Percentiles rank a stretch among this genome's conserved stretches.
These are phyloP conservation scores for Polysphondylium violaceum DNA, from an alignment of 78 protist species.

Conservation along the genomic window DNA sequence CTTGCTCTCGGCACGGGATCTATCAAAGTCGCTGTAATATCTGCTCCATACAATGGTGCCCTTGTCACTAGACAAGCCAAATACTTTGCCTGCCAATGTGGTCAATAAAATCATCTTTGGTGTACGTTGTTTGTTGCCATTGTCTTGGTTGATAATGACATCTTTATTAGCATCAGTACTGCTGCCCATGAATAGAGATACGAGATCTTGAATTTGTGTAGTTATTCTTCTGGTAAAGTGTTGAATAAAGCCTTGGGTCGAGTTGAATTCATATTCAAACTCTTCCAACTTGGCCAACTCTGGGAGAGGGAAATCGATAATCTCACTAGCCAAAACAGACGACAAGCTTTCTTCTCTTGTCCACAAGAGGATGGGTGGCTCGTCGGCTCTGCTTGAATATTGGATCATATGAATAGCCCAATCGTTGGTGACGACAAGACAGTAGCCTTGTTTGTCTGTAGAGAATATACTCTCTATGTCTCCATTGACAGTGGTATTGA, in stretches of 20 bases:
- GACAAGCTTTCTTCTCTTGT: constrained; percentile 51
- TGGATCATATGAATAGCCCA: constrained; percentile 46
- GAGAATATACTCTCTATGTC: neutral
- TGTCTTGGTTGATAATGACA: neutral
- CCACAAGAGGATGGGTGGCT: no score
- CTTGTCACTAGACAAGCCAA: neutral
- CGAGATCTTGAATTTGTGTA: constrained; percentile 1
- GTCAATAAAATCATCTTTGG: constrained; percentile 6
- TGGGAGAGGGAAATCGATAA: constrained; percentile 25
- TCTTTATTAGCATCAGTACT: neutral
- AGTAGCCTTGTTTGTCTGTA: neutral
- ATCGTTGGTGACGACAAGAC: constrained; percentile 10
- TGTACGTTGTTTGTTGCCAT: constrained; percentile 3
- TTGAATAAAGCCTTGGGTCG: constrained; percentile 6
- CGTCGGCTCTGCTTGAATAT: no score
- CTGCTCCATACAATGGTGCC: constrained; percentile 8
- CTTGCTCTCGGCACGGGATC: neutral
- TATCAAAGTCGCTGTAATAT: neutral
- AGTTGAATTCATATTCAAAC: constrained; percentile 48
- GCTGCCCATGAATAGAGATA: neutral
- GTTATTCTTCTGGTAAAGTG: constrained; percentile 34
- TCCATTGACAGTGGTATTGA: neutral
- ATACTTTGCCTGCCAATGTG: constrained; percentile 18
- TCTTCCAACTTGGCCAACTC: constrained; percentile 26
- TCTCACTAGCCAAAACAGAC: constrained; percentile 11